Evolutionary conservation across 805 yeast species (phyloP), one percentile per base, ranked within the genome.

Genomic region (Wickerhamiella australiensis): DNA sequence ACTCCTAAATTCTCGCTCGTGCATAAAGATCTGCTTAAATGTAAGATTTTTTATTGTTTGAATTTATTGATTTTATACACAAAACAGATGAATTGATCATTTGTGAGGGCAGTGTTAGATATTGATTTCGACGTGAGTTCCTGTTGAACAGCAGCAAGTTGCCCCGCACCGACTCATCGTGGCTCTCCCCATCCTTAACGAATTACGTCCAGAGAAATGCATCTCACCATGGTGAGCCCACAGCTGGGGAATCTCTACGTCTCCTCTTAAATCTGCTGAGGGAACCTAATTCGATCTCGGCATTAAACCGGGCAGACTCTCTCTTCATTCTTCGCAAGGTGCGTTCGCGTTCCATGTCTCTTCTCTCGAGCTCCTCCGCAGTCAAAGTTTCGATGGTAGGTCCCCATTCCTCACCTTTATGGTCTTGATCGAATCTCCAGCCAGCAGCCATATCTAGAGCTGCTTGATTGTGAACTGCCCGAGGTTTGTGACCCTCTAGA

Each of bases 331-430:
- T 78, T 65, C 98, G 77, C 53, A 86, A 73, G 62, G 84, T 87
- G 65, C 97, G 76, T 58, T 88, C 96, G 60, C 94, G 79, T 66
- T 92, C 98, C 57, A 87, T 86, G 63, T 92, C 97, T 56, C 97
- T 76, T 67, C 82, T 82, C 62, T 90, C 96, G 51, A 92, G 85
- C 65, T 92, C 98, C 77, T 88, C 86, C 49, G 85, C 88, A 1
- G 92, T 79, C 52, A 92, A 72, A 12, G 78, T 77, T 65, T 90
- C 97, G 5, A 90, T 82, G 40, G 78, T 74, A 23, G 98, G 98
- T 49, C 81, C 80, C 94, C 96, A 92, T 12, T 68, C 71, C 33
- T 79, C 83, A 27, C 94, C 95, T 22, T 85, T 73, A 46, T 78
- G 78, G 60, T 82, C 92, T 26, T 77, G 74, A 60, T 82, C 96